phyloP scores from a whole-genome alignment of 495 filamentous ascomycete genomes.

The Penicillium lividum region DNA sequence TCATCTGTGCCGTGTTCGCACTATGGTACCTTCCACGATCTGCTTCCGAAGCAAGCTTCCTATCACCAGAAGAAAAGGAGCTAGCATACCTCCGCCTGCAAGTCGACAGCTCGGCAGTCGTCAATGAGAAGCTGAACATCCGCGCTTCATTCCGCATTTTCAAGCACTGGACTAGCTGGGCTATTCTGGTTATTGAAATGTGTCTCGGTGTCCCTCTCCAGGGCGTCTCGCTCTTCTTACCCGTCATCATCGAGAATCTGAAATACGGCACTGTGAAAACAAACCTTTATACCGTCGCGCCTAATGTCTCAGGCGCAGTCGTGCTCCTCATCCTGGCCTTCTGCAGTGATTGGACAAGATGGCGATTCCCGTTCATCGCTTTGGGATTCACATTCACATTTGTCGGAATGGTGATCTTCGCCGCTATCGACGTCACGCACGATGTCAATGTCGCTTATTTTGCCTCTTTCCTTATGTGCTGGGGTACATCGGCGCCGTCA shows the following conservation, averaged over 20 bases:
- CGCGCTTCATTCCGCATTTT: slow-evolving; percentile 66
- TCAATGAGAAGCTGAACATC: slow-evolving; percentile 70
- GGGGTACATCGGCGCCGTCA: slow-evolving; percentile 59
- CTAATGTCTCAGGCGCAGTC: slow-evolving; percentile 66
- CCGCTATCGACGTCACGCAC: slow-evolving; percentile 60
- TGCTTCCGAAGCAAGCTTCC: slow-evolving; percentile 62
- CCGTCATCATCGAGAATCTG: slow-evolving; percentile 68
- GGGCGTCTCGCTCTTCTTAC: slow-evolving; percentile 69
- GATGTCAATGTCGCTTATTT: slow-evolving; percentile 70
- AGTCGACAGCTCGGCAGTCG: slow-evolving; percentile 68
- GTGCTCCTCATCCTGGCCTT: slow-evolving; percentile 72
- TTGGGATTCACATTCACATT: slow-evolving; percentile 73
- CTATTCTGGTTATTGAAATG: slow-evolving; percentile 67
- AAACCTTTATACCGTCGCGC: slow-evolving; percentile 76
- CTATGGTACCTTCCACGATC: slow-evolving; percentile 69
- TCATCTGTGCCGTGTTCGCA: slow-evolving; percentile 66
- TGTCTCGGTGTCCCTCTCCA: slow-evolving; percentile 78
- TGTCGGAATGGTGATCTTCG: slow-evolving; percentile 74
- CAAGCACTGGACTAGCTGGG: slow-evolving; percentile 61
- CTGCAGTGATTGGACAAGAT: slow-evolving; percentile 60
- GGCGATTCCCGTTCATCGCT: slow-evolving; percentile 72
- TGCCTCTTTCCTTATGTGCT: slow-evolving; percentile 81
- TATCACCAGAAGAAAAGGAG: slow-evolving; percentile 63
- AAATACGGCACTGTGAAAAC: slow-evolving; percentile 66
- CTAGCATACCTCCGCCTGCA: slow-evolving; percentile 74